These are phyloP conservation scores for Schizochytrium sp. DNA, from an alignment of 108 stramenopile genomes.

Conservation along the genomic window DNA sequence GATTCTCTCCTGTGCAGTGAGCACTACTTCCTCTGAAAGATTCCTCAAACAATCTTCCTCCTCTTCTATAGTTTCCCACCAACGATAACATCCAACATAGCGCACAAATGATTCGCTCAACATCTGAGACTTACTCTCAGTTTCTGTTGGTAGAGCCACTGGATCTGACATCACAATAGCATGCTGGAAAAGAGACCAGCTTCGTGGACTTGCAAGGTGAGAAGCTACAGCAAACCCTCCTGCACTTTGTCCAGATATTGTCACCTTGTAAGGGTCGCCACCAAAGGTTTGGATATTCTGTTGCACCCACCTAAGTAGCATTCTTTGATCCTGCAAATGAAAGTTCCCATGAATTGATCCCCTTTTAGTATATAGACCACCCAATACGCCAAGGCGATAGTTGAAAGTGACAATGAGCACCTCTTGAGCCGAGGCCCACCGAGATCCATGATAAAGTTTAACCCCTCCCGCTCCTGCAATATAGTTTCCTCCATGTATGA, in stretches of 20 bases:
- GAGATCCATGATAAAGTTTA: conserved; percentile 69
- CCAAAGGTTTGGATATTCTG: conserved; percentile 63
- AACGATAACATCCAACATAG: neutral
- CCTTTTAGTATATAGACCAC: conserved; percentile 61
- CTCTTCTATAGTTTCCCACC: too few species aligned
- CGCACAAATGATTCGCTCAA: neutral
- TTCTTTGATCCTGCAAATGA: conserved; percentile 60
- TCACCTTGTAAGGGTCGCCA: conserved; percentile 61
- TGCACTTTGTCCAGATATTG: conserved; percentile 61
- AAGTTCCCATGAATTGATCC: conserved; percentile 60
- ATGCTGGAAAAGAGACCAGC: conserved; percentile 18
- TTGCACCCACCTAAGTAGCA: conserved; percentile 45
- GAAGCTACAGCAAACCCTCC: conserved; percentile 58
- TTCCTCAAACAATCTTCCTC: conserved; percentile 53
- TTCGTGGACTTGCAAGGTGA: conserved; percentile 30
- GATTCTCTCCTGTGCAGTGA: conserved; percentile 3
- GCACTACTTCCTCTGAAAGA: neutral
- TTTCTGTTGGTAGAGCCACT: conserved; percentile 5
- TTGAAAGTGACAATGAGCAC: conserved; percentile 76
- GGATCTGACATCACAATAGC: conserved; percentile 54
- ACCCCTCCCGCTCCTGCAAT: conserved; percentile 60
- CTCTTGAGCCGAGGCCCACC: conserved; percentile 28
- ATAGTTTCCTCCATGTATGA: conserved; percentile 68
- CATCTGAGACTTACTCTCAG: neutral
- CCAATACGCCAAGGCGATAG: conserved; percentile 75